Conservation (phyloP, 352 stramenopile species). For the Phytopythium helicoides region DNA sequence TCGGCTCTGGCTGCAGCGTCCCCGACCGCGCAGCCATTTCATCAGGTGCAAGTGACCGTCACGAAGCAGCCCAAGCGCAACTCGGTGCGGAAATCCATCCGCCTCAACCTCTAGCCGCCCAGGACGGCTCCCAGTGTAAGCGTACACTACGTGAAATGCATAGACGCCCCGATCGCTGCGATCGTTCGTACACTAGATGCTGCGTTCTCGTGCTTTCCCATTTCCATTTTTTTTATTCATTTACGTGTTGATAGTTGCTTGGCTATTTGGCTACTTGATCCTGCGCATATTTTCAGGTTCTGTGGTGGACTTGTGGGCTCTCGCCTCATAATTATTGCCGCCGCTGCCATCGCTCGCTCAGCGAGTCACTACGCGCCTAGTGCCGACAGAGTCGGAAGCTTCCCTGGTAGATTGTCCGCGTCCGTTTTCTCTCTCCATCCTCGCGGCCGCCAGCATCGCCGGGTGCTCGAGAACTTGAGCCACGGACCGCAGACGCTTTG, state of each 20-base stretch:
- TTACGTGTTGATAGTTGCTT: conserved; percentile 13
- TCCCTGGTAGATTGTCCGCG: background rate
- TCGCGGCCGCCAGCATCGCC: conserved; percentile 34
- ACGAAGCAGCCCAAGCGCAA: conserved; percentile 73
- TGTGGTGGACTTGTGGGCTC: conserved; percentile 11
- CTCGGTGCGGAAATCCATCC: conserved; percentile 52
- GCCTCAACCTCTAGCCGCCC: conserved; percentile 36
- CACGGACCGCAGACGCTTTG: conserved; percentile 24
- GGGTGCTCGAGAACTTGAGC: conserved; percentile 36
- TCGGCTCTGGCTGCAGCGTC: background rate
- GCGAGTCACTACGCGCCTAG: no score
- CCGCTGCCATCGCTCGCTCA: no score
- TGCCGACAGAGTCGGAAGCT: no score
- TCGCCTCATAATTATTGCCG: no score
- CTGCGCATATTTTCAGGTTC: conserved; percentile 11
- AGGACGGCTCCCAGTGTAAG: background rate
- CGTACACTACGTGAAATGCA: no score
- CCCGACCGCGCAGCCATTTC: conserved; percentile 22
- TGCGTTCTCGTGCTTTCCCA: no score
- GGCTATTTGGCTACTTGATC: conserved; percentile 6
- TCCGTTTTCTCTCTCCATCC: conserved; percentile 6
- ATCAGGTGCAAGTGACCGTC: conserved; percentile 61
- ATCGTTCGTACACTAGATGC: background rate
- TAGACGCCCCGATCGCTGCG: background rate
- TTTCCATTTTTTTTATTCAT: conserved; percentile 12